A percentile compares a stretch with the other conserved stretches of the same genome.
These are phyloP conservation scores for Aspergillus indologenus DNA, from an alignment of 495 filamentous ascomycete genomes.

Conservation along the genomic window DNA sequence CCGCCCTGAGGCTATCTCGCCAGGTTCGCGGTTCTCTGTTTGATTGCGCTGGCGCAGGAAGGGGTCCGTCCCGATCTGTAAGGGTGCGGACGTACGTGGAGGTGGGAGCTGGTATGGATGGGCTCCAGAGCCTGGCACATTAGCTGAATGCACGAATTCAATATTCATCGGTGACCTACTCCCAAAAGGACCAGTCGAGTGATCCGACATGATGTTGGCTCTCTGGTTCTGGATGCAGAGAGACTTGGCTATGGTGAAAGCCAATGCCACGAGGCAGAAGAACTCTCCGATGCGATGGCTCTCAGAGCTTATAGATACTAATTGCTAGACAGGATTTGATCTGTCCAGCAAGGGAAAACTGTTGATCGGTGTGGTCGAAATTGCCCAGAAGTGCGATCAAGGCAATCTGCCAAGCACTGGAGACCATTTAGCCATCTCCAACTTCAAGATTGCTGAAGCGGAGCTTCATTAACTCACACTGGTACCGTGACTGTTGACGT, in stretches of 20 bases:
- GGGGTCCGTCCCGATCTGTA: conserved; percentile 45
- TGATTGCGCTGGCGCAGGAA: conserved; percentile 35
- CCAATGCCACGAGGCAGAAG: not conserved
- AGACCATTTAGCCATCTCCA: not conserved
- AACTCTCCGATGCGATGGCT: not conserved
- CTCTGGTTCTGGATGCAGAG: conserved; percentile 2
- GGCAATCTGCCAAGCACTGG: not conserved
- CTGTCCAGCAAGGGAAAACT: not conserved
- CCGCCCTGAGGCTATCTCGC: conserved; percentile 15
- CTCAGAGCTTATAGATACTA: not conserved
- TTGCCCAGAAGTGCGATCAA: not conserved
- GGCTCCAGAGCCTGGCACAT: conserved; percentile 36
- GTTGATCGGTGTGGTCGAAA: not conserved
- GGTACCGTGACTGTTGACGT: not conserved
- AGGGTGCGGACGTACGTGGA: conserved; percentile 38
- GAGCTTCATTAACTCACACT: not conserved
- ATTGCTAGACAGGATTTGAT: not conserved
- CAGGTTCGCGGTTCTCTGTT: conserved; percentile 28
- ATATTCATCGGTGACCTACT: conserved; percentile 42
- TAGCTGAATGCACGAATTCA: conserved; percentile 33
- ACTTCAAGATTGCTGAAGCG: not conserved
- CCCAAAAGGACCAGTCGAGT: conserved; percentile 48
- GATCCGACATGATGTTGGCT: conserved; percentile 38
- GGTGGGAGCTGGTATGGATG: conserved; percentile 51
- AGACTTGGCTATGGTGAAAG: not conserved